Percentiles rank a stretch among this genome's conserved stretches.
Evolutionary conservation across 208 protist species (phyloP).

Genomic region (Kentomonas sorsogonicus): DNA sequence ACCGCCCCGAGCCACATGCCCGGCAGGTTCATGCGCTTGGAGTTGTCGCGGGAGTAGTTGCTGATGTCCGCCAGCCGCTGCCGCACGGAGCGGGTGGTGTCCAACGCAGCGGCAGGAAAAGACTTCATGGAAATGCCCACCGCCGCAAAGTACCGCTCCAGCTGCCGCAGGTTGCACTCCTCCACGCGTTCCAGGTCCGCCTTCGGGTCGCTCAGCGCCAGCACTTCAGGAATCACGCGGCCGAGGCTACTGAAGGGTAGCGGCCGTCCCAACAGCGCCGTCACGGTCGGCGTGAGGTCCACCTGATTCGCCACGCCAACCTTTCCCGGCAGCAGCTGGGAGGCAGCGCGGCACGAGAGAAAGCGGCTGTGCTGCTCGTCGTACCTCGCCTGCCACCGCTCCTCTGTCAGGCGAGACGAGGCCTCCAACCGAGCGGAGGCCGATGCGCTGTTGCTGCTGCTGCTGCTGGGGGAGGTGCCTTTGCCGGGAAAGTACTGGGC

Average conservation of each 20-base stretch:
- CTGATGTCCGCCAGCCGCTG: conserved; percentile 41
- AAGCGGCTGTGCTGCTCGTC: conserved; percentile 37
- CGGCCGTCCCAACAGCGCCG: conserved; percentile 86
- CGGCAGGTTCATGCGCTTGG: conserved; percentile 34
- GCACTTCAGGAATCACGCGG: conserved; percentile 81
- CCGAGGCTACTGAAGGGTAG: conserved; percentile 95
- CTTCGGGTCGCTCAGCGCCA: conserved; percentile 40
- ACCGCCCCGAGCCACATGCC: conserved; percentile 47
- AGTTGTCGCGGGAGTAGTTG: conserved; percentile 34
- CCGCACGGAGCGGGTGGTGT: conserved; percentile 8
- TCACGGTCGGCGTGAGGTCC: conserved; percentile 92
- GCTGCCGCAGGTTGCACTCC: conserved; percentile 47
- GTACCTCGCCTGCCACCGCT: conserved; percentile 25
- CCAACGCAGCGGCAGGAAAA: conserved; percentile 7
- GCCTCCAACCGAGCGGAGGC: background rate
- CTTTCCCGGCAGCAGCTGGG: conserved; percentile 24
- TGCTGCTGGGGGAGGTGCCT: no score
- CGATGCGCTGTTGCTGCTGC: background rate
- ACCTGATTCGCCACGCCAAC: conserved; percentile 86
- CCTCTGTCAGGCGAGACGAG: conserved; percentile 11
- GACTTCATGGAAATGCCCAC: conserved; percentile 20
- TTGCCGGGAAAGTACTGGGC: conserved; percentile 51
- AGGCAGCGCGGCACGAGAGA: conserved; percentile 21
- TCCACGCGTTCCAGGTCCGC: conserved; percentile 32
- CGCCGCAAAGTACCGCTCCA: conserved; percentile 34